Evolutionary conservation across 805 yeast species (phyloP), one percentile per base, ranked within the genome.

Genomic region (Yarrowia deformans): DNA sequence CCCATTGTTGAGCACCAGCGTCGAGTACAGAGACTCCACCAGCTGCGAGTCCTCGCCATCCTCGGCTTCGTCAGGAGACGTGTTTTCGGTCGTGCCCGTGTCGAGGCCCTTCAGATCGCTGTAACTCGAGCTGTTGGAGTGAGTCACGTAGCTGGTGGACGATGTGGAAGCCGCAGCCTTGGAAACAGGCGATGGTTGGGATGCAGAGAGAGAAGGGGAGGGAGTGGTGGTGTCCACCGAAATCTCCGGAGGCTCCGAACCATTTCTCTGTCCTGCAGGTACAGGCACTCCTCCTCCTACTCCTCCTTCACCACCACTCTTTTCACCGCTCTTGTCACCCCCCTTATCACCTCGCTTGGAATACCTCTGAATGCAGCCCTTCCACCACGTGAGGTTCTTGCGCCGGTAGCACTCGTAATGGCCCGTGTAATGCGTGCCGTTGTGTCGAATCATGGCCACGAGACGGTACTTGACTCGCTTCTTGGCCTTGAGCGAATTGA

Each of bases 381-480:
- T 63, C 78, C 78, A 76, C 70, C 72, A 74, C 9, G 50, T 67
- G 42, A 73, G 70, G 68, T 77, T 75, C 75, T 93, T 93, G 60
- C 87, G 87, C 71, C 90, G 88, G 76, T 87, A 91, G 74, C 97
- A 91, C 74, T 93, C 97, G 76, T 93, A 93, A 75, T 93, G 98
- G 0, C 98, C 98, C 54, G 87, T 85, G 23, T 88, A 84, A 77
- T 93, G 98, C 1, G 94, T 87, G 0, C 99, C 99, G 56, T 88
- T 86, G 76, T 95, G 98, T 72, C 93, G 84, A 19, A 95, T 87
- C 71, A 91, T 80, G 0, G 97, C 90, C 71, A 84, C 85, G 45
- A 95, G 81, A 70, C 81, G 81, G 76, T 91, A 93, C 49, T 80
- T 83, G 70, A 79, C 78, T 16, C 68, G 56, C 10, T 63, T 63